These are phyloP conservation scores for Mallotus repandus DNA, from an alignment of 441 rosid genomes.

Conservation along the genomic window DNA sequence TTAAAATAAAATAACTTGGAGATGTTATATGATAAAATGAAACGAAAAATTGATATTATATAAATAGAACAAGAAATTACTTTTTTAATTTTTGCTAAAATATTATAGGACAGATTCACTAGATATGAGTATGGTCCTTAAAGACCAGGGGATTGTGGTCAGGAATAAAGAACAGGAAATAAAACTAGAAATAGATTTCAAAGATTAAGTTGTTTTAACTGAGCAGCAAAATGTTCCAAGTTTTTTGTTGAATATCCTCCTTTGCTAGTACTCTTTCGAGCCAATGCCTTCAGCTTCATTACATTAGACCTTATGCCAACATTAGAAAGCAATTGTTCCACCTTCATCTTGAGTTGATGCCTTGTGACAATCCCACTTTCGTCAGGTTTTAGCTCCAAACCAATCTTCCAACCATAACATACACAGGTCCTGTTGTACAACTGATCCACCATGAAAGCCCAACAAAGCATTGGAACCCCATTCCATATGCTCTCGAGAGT, in stretches of 20 bases:
- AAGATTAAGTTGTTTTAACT: too few relatives aligned
- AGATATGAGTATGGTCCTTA: too few relatives aligned
- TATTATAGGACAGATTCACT: too few relatives aligned
- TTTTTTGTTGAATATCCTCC: conserved; percentile 9
- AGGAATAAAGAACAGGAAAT: too few relatives aligned
- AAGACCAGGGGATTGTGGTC: too few relatives aligned
- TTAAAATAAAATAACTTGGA: too few relatives aligned
- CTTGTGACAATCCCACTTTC: conserved; percentile 9
- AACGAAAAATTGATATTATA: too few relatives aligned
- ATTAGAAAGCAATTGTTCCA: neutral
- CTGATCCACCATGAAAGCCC: neutral
- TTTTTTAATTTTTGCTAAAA: too few relatives aligned
- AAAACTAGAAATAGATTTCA: too few relatives aligned
- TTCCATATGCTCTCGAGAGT: neutral
- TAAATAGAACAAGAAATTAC: too few relatives aligned
- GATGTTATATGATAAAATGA: too few relatives aligned
- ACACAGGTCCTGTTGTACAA: conserved; percentile 23
- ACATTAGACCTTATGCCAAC: neutral
- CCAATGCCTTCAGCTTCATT: neutral
- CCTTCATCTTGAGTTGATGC: neutral
- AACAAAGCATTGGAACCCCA: neutral
- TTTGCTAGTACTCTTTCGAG: conserved; percentile 1
- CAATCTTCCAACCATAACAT: conserved; percentile 23
- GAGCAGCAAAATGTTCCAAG: neutral
- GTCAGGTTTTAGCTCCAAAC: conserved; percentile 3